These are phyloP conservation scores for Polysphondylium violaceum DNA, from an alignment of 78 protist genomes.

Conservation along the genomic window DNA sequence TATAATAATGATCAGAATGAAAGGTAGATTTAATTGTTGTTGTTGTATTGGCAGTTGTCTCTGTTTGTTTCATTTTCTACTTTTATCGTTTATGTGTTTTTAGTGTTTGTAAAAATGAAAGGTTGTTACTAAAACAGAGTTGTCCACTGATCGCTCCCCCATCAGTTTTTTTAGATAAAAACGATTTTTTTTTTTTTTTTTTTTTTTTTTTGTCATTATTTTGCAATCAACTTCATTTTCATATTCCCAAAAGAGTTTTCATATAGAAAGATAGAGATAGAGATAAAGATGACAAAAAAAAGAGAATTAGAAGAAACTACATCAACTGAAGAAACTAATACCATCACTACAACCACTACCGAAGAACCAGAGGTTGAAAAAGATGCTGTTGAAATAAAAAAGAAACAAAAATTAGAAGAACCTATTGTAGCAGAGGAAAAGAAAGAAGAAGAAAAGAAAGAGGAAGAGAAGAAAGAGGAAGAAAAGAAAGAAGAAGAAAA, in stretches of 20 bases:
- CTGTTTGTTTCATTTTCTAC: neutral
- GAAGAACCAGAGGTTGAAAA: neutral
- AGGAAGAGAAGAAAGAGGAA: neutral
- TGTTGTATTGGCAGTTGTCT: neutral
- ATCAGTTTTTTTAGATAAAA: too few species aligned
- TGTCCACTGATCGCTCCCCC: too few species aligned
- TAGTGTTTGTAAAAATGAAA: too few species aligned
- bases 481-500: conserved; percentile 7
- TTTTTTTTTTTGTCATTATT: neutral
- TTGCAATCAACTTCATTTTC: neutral
- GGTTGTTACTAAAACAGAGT: too few species aligned
- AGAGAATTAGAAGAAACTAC: conserved; percentile 18
- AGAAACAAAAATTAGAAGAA: conserved; percentile 8
- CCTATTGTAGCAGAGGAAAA: neutral
- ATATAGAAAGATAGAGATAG: conserved; percentile 6
- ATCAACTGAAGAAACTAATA: neutral
- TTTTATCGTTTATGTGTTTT: too few species aligned
- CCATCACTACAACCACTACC: neutral
- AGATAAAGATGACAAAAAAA: conserved; percentile 32
- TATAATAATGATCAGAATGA: conserved; percentile 17
- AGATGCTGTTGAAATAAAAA: neutral
- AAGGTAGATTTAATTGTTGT: conserved; percentile 4
- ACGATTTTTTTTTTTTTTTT: neutral
- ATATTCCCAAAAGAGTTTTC: neutral
- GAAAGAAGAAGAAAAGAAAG: neutral